phyloP scores from a whole-genome alignment of 345 rosid species.

The Gossypium herbaceum region DNA sequence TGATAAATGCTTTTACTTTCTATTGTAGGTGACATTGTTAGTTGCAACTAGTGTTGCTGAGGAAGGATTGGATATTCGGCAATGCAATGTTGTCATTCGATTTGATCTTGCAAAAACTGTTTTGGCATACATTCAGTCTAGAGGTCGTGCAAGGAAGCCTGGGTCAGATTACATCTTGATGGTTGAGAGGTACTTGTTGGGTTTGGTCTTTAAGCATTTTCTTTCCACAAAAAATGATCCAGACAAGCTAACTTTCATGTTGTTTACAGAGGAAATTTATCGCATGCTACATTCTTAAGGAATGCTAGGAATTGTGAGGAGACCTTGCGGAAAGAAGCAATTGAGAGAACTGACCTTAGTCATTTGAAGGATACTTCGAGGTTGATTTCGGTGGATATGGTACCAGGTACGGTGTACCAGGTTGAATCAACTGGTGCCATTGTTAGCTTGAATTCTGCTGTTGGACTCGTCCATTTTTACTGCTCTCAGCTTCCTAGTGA shows the following conservation, averaged over 20 bases:
- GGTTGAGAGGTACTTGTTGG: constrained; percentile 77
- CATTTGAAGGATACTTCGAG: constrained; percentile 87
- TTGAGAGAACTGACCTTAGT: constrained; percentile 95
- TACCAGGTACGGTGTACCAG: constrained; percentile 87
- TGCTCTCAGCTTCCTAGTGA: constrained; percentile 99
- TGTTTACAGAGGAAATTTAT: constrained; percentile 64
- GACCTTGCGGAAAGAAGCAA: constrained; percentile 92
- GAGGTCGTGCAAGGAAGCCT: constrained; percentile 99
- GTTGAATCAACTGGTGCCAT: constrained; percentile 95
- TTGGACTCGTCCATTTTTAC: constrained; percentile 89
- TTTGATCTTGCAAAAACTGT: constrained; percentile 99
- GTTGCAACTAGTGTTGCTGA: constrained; percentile 99
- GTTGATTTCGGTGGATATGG: constrained; percentile 62
- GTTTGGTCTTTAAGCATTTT: constrained; percentile 5
- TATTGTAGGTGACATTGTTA: constrained; percentile 71
- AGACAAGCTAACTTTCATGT: background rate
- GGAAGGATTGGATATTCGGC: constrained; percentile 99
- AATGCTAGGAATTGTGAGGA: constrained; percentile 98
- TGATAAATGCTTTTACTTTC: constrained; percentile 17
- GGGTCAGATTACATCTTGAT: constrained; percentile 98
- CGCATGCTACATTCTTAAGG: constrained; percentile 84
- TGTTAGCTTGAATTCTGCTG: constrained; percentile 97
- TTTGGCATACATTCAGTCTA: constrained; percentile 93
- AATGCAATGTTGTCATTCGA: constrained; percentile 97
- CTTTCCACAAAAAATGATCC: background rate